Evolutionary conservation across 257 asterid genomes (phyloP), one percentile per base, ranked within the genome.

Genomic region (Rauvolfia tetraphylla): DNA sequence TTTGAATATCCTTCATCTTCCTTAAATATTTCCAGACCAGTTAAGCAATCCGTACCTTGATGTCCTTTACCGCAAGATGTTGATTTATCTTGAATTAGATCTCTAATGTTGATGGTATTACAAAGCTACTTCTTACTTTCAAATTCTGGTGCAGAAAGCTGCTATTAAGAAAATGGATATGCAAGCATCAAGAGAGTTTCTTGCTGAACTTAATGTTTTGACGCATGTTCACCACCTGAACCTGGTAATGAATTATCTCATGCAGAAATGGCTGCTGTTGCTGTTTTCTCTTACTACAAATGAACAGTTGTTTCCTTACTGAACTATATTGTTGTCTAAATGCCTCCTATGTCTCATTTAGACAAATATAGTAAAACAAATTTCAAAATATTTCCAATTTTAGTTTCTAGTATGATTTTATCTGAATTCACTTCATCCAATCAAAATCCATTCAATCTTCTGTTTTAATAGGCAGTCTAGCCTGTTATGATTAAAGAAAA

Each of bases 91-190:
- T 33, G 39, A 33, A 27, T 71, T 34, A 15, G 23, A 63, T 70
- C 38, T 70, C 31, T 42, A 44, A 56, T 77, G 15, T 44, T n/a
- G n/a, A 65, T 23, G 44, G 14, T 17, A 17, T 18, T 67, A 67
- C 33, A 38, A 9, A 7, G 18, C 49, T 38, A 36, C 27, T 44
- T 67, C 72, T 36, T 15, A 54, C 34, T 3, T 53, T 42, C 67
- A 20, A 13, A 5, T 65, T 31, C 10, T 72, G 71, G 59, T 87
- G 89, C 97, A 94, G 98, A 94, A 88, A 94, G 97, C 97, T 23
- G 98, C 98, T 39, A 89, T 94, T 59, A 94, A 94, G 93, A 94
- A 92, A 89, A 94, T 94, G 98, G 97, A 92, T 82, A 94, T 94
- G 98, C 90, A 90, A 82, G 98, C 98, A 65, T 75, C 90, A 77